Evolutionary conservation across 2,329 filamentous ascomycete genomes (phyloP), one percentile per base, ranked within the genome.

Genomic region (Coniochaeta pulveracea): DNA sequence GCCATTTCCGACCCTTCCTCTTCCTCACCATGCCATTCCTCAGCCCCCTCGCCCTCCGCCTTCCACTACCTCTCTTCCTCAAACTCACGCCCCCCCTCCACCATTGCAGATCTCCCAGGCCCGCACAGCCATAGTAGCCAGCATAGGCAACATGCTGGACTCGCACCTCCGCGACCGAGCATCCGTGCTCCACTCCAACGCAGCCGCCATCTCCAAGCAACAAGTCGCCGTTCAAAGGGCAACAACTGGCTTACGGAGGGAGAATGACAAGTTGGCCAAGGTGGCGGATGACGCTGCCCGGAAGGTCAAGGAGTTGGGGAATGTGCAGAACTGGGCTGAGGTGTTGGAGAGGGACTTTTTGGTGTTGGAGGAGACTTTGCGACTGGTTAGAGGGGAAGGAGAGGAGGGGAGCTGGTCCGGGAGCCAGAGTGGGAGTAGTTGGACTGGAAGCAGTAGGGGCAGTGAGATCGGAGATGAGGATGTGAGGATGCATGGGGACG

Each of bases 301-400:
- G 42, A 68, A 67, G 47, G 60, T 89, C 38, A 88, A 86, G 59
- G 82, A 86, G 63, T 63, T 86, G 40, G 82, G 83, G 16, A 78
- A 86, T 50, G 72, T 89, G 49, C 82, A 89, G 64, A 88, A 88
- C 54, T 91, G 83, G 83, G 81, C 83, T 15, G 84, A 91, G 66
- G 74, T 86, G 57, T 63, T 89, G 48, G 83, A 79, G 63, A 55
- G 73, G 38, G 72, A 78, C 43, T 76, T 81, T 42, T 41, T 78
- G 35, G 66, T 76, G 27, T 49, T 81, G 6, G 72, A 76, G 52
- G 75, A 80, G 63, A 80, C 75, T 26, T 50, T 80, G 45, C 56
- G 73, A 43, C 50, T 78, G 36, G 74, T 69, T 3, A 60, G 56
- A 32, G 51, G 50, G 30, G 50, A 47, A 6, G 35, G 39, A 6